These are phyloP conservation scores for Populus hybrid DNA, from an alignment of 441 rosid genomes.

Conservation along the genomic window DNA sequence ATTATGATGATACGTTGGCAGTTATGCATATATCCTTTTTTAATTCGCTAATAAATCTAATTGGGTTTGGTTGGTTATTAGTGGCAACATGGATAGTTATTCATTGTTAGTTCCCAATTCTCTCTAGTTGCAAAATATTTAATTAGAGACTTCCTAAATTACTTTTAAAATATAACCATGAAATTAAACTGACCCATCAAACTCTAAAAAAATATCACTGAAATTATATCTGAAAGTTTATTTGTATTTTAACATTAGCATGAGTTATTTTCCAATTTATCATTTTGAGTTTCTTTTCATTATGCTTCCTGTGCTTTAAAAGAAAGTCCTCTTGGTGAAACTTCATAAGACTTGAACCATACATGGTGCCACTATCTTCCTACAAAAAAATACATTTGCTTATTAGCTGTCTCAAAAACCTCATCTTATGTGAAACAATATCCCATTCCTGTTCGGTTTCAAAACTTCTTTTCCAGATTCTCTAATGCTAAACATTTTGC, in stretches of 20 bases:
- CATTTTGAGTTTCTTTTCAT: background rate
- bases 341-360: background rate
- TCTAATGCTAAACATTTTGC: background rate
- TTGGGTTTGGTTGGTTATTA: background rate
- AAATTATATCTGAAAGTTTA: too few species aligned
- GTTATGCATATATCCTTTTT: background rate
- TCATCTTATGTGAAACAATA: background rate
- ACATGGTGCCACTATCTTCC: background rate
- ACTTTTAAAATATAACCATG: background rate
- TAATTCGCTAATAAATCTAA: background rate
- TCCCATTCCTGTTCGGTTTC: background rate
- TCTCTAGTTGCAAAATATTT: background rate
- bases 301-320: background rate
- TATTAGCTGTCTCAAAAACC: background rate
- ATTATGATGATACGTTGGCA: background rate
- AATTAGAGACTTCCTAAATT: background rate
- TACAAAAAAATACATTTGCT: background rate
- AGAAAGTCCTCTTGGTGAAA: background rate
- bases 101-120: background rate
- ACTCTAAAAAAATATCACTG: background rate
- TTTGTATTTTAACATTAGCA: background rate
- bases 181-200: background rate
- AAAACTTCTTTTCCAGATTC: background rate
- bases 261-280: background rate
- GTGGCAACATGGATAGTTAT: background rate